phyloP scores from a whole-genome alignment of 257 asterid genomes.

The Lavandula angustifolia region DNA sequence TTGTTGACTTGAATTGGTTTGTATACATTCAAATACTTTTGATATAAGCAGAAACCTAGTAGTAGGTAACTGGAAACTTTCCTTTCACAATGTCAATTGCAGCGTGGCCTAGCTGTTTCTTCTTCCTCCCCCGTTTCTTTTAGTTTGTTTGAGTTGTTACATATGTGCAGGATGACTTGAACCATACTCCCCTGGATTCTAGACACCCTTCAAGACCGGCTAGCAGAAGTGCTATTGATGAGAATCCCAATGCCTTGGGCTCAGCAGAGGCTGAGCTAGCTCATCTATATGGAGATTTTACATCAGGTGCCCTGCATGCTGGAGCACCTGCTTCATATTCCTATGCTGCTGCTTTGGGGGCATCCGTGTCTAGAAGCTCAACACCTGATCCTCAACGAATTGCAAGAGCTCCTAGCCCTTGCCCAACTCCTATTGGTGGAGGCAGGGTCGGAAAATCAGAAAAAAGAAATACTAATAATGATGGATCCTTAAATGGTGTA shows the following conservation, averaged over 20 bases:
- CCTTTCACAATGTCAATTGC: not conserved
- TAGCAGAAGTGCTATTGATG: conserved; percentile 78
- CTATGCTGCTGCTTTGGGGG: conserved; percentile 90
- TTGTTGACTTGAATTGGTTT: not conserved
- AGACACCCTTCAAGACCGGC: conserved; percentile 80
- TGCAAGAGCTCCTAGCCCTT: conserved; percentile 89
- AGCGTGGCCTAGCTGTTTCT: not conserved
- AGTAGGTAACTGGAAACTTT: not conserved
- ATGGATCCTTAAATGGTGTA: conserved; percentile 58
- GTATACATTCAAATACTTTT: not conserved
- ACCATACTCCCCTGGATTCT: conserved; percentile 57
- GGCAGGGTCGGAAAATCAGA: conserved; percentile 66
- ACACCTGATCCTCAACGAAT: conserved; percentile 91
- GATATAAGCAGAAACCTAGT: not conserved
- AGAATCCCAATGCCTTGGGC: conserved; percentile 44
- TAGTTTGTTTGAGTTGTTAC: conserved; percentile 16
- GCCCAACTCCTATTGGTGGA: conserved; percentile 88
- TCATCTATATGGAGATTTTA: conserved; percentile 52
- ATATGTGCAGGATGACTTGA: conserved; percentile 71
- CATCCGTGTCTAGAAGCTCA: conserved; percentile 88
- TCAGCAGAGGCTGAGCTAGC: conserved; percentile 69
- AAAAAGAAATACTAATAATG: conserved; percentile 55
- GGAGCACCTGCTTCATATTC: conserved; percentile 68
- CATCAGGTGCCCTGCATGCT: conserved; percentile 54
- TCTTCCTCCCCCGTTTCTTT: not conserved